A percentile compares a stretch with the other conserved stretches of the same genome.
Conservation (phyloP, 2,329 filamentous ascomycete genomes). For the Domatiomyces catenatus region DNA sequence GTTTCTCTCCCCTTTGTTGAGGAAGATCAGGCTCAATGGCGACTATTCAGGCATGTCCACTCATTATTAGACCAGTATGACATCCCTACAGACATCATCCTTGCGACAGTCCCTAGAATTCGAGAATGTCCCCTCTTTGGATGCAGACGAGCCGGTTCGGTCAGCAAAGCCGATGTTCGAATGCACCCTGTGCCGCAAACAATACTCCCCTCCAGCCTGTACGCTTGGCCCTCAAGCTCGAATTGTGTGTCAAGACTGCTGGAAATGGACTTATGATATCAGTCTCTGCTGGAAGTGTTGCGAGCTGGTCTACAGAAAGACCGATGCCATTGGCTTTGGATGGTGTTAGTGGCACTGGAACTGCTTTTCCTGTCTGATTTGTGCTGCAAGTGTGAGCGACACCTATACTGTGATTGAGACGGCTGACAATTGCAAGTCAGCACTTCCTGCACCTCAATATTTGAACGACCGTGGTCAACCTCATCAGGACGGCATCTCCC, state of each 20-base stretch:
- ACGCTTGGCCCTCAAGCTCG: background rate
- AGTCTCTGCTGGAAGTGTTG: constrained; percentile 20
- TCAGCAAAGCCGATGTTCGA: background rate
- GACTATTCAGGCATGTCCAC: background rate
- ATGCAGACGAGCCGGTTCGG: background rate
- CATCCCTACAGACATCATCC: background rate
- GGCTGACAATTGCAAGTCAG: constrained; percentile 4
- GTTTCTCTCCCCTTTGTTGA: background rate
- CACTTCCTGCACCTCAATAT: constrained; percentile 12
- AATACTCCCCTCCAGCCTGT: background rate
- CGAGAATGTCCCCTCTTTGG: background rate
- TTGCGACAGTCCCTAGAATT: background rate
- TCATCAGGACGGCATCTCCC: constrained; percentile 10
- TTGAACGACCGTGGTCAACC: constrained; percentile 7
- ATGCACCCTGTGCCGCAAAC: background rate
- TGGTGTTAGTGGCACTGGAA: constrained; percentile 22
- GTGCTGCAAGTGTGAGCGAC: constrained; percentile 10
- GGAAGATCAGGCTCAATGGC: background rate
- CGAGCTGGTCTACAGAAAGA: constrained; percentile 12
- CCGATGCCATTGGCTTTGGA: constrained; percentile 18
- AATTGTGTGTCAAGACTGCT: constrained; percentile 8
- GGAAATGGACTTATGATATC: constrained; percentile 13
- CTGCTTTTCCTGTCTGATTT: constrained; percentile 19
- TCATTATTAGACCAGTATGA: background rate
- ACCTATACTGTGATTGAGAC: background rate